Evolutionary conservation across 345 rosid species (phyloP).

Genomic region (Anacardium occidentale): DNA sequence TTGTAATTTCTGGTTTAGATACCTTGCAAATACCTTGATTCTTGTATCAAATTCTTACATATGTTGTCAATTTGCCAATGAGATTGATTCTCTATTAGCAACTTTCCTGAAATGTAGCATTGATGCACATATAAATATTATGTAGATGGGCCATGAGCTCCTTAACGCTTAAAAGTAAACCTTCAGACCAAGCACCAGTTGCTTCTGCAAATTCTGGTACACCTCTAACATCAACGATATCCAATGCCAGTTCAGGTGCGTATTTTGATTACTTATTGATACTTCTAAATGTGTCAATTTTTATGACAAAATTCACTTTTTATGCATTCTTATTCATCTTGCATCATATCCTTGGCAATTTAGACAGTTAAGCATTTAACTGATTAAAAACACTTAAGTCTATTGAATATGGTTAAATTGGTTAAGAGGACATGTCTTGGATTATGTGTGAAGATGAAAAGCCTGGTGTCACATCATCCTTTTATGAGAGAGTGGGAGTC

Average conservation of each 20-base stretch:
- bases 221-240: slow-evolving; percentile 44
- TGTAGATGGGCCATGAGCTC: slow-evolving; percentile 99
- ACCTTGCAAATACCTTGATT: background rate
- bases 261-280: slow-evolving; percentile 9
- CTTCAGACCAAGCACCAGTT: slow-evolving; percentile 73
- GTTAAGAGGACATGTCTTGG: background rate
- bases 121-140: slow-evolving; percentile 8
- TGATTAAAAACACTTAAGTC: no score
- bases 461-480: background rate
- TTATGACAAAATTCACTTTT: background rate
- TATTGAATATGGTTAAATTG: background rate
- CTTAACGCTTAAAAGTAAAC: slow-evolving; percentile 89
- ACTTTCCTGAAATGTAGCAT: slow-evolving; percentile 1
- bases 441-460: background rate
- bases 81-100: background rate
- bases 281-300: background rate
- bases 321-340: background rate
- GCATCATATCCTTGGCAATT: slow-evolving; percentile 1
- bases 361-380: background rate
- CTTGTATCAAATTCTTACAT: background rate
- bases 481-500: background rate
- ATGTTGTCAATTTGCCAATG: background rate
- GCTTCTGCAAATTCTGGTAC: slow-evolving; percentile 54
- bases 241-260: slow-evolving; percentile 69
- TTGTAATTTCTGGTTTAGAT: background rate